Conservation (phyloP, 2,329 filamentous ascomycete genomes). For the Sphaerostilbella broomeana region DNA sequence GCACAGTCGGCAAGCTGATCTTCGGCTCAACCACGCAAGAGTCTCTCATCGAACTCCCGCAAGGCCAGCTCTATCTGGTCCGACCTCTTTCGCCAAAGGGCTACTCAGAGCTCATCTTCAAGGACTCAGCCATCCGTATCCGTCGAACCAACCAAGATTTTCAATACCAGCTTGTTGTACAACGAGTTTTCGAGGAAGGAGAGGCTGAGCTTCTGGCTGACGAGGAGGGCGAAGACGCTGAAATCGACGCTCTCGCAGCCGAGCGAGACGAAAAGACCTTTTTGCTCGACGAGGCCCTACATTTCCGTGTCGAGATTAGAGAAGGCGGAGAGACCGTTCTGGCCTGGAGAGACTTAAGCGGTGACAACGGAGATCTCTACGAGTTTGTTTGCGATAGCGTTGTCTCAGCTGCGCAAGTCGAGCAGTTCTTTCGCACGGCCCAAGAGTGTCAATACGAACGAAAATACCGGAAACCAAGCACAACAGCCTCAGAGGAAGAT, state of each 20-base stretch:
- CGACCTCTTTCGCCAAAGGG: slow-evolving; percentile 92
- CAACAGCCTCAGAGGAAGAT: slow-evolving; percentile 74
- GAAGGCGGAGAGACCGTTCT: slow-evolving; percentile 78
- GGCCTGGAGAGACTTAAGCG: slow-evolving; percentile 91
- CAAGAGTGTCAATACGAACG: slow-evolving; percentile 96
- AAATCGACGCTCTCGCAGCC: slow-evolving; percentile 61
- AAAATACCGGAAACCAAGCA: slow-evolving; percentile 76
- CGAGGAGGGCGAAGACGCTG: slow-evolving; percentile 78
- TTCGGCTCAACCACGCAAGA: slow-evolving; percentile 85
- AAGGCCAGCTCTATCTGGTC: slow-evolving; percentile 96
- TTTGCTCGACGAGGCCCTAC: slow-evolving; percentile 83
- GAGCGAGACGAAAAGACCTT: slow-evolving; percentile 98
- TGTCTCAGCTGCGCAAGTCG: slow-evolving; percentile 62
- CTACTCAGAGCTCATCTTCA: slow-evolving; percentile 98
- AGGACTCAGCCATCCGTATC: slow-evolving; percentile 88
- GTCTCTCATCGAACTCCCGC: slow-evolving; percentile 85
- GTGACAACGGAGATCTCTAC: slow-evolving; percentile 90
- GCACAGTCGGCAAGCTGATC: slow-evolving; percentile 78
- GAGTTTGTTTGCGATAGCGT: slow-evolving; percentile 90
- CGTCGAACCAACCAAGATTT: slow-evolving; percentile 90
- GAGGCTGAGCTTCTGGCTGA: slow-evolving; percentile 88
- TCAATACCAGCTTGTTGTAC: slow-evolving; percentile 94
- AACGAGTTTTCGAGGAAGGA: slow-evolving; percentile 94
- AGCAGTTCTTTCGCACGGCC: slow-evolving; percentile 74
- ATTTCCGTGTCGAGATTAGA: slow-evolving; percentile 77